Conservation (phyloP, 108 stramenopile genomes). For the Cyclostephanos invisitatus region DNA sequence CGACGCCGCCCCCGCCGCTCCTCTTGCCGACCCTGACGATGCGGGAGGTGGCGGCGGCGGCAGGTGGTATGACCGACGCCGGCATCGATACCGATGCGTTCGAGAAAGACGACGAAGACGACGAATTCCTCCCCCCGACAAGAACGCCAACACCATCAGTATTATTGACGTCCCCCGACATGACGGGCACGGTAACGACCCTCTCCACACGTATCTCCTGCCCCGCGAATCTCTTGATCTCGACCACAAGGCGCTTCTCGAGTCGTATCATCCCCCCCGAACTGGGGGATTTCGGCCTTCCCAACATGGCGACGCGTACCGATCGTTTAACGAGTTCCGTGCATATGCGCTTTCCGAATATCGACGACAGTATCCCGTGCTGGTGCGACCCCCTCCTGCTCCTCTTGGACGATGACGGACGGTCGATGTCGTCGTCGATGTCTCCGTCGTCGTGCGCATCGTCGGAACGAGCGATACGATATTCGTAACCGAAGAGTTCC, state of each 20-base stretch:
- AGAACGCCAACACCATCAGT: too few species aligned
- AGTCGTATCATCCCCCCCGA: slow-evolving; percentile 39
- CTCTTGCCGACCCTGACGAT: slow-evolving; percentile 8
- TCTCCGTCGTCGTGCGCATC: too few species aligned
- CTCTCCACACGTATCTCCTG: slow-evolving; percentile 49
- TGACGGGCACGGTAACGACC: slow-evolving; percentile 37
- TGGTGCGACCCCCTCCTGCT: neutral
- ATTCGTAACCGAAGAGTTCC: slow-evolving; percentile 73
- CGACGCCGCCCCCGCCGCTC: slow-evolving; percentile 53
- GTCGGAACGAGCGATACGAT: slow-evolving; percentile 26
- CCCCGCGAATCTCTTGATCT: slow-evolving; percentile 60
- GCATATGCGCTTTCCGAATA: slow-evolving; percentile 53
- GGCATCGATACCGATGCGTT: too few species aligned
- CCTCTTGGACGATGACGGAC: neutral
- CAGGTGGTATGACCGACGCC: neutral
- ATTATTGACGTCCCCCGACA: neutral
- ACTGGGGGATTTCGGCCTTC: slow-evolving; percentile 32
- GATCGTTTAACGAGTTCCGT: slow-evolving; percentile 22
- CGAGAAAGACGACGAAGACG: neutral
- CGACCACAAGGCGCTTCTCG: slow-evolving; percentile 40
- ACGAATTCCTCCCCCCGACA: neutral
- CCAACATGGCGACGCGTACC: slow-evolving; percentile 22
- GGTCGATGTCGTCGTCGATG: neutral
- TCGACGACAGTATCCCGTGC: slow-evolving; percentile 45
- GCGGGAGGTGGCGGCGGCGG: neutral